Base-by-base conservation (phyloP, 768 basidiomycete genomes). In the Amanita molliuscula region DNA sequence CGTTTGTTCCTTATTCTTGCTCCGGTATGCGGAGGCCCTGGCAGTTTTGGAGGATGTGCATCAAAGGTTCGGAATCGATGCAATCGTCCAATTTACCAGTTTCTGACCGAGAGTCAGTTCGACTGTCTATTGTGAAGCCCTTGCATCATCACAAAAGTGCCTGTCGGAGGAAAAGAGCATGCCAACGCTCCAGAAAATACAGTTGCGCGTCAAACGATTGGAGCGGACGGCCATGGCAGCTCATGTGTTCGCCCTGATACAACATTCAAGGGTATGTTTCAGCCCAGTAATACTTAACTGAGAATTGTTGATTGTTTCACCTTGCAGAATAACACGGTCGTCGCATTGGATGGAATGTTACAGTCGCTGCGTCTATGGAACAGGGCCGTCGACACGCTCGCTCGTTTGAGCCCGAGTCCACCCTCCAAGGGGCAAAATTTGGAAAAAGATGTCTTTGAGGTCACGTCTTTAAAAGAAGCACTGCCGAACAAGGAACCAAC, bases 341-440 rank as follows among this genome's bases (percentile, higher is more conserved):
- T 70, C 4, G 75, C 81, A 2, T 58, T 90, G 13, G 69, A 75
- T 40, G 74, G 74, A 16, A 67, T 84, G 54, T 66, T 86, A 10
- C 85, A 86, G 54, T 78, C 85, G 0, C 70, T 91, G 44, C 79
- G 89, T 15, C 65, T 93, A 1, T 90, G 84, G 81, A 88, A 86
- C 60, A 79, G 87, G 23, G 88, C 90, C 3, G 65, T 81, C 11
- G 88, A 89, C 18, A 75, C 76, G 0, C 61, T 90, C 0, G 63
- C 76, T 5, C 80, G 86, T 26, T 68, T 89, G 4, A 68, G 64
- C n/a, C 75, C 54, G 8, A 34, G 37, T 45, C 41, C 64, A 1
- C 26, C 63, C 3, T 16, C 31, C 15, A 47, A 52, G 40, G 52
- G 56, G 35, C 57, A 64, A 42, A 48, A 61, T 7, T 62, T 68